Evolutionary conservation across 192 early-diverging fungal species (phyloP).

Genomic region (Gamsiella multidivaricata): DNA sequence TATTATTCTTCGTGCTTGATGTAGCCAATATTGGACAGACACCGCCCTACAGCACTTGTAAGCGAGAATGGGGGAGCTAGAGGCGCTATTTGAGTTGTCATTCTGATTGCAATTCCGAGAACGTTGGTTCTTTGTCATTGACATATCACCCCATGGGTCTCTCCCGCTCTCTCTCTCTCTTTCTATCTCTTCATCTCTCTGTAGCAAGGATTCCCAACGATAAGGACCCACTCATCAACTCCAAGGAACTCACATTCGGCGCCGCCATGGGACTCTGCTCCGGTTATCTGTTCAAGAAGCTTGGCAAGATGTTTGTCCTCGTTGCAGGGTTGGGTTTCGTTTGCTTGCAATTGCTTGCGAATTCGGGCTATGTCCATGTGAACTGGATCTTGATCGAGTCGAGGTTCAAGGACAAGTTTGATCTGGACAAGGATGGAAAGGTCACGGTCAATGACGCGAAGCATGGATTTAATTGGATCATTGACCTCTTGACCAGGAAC

Average conservation of each 20-base stretch:
- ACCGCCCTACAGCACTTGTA: not conserved
- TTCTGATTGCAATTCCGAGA: too few species aligned
- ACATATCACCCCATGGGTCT: too few species aligned
- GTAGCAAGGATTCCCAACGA: not conserved
- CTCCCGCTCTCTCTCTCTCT: not conserved
- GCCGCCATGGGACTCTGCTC: slow-evolving; percentile 60
- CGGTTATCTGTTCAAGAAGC: slow-evolving; percentile 61
- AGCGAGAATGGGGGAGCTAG: not conserved
- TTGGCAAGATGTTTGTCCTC: slow-evolving; percentile 59
- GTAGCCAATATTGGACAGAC: not conserved
- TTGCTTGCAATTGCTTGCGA: slow-evolving; percentile 55
- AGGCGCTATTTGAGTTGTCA: too few species aligned
- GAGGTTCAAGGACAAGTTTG: slow-evolving; percentile 51
- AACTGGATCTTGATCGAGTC: slow-evolving; percentile 58
- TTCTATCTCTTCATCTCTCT: not conserved
- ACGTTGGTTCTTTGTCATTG: too few species aligned
- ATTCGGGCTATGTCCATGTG: slow-evolving; percentile 57
- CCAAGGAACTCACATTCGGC: slow-evolving; percentile 61
- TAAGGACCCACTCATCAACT: slow-evolving; percentile 47
- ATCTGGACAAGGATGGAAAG: slow-evolving; percentile 56
- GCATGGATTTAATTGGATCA: slow-evolving; percentile 38
- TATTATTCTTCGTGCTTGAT: too few species aligned
- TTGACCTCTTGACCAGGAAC: slow-evolving; percentile 57
- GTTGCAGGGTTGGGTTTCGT: slow-evolving; percentile 61
- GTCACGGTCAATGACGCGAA: slow-evolving; percentile 51